Evolutionary conservation across 345 rosid genomes (phyloP).

Genomic region (Eucalyptus dawsonii): DNA sequence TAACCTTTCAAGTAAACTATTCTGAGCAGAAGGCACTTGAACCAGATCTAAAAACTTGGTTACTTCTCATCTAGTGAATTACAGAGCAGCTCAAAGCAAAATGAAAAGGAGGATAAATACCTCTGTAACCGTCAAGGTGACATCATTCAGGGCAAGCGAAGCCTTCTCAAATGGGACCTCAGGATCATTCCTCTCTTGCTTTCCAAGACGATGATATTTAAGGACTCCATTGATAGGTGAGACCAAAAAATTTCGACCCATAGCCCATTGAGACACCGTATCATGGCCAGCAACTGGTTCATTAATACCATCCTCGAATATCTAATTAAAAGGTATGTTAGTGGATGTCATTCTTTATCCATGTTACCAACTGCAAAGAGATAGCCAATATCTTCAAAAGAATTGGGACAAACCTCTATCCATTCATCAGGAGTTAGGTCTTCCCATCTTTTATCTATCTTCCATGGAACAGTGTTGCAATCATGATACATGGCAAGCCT

Average conservation of each 20-base stretch:
- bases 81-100: not conserved
- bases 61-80: not conserved
- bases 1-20: not conserved
- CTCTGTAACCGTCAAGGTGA: constrained; percentile 77
- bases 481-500: constrained; percentile 96
- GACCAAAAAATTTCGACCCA: constrained; percentile 59
- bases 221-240: constrained; percentile 92
- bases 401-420: constrained; percentile 66
- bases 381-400: not conserved
- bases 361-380: not conserved
- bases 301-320: constrained; percentile 96
- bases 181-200: constrained; percentile 84
- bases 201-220: constrained; percentile 93
- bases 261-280: constrained; percentile 60
- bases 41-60: not conserved
- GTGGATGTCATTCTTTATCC: not conserved
- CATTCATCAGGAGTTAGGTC: constrained; percentile 82
- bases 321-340: constrained; percentile 11
- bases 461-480: constrained; percentile 76
- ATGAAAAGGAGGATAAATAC: constrained; percentile 12
- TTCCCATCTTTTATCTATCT: constrained; percentile 78
- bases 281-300: constrained; percentile 29
- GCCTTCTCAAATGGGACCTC: constrained; percentile 94
- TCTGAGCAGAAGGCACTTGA: not conserved
- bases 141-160: constrained; percentile 69